Base-by-base conservation (phyloP, 2,329 filamentous ascomycete genomes). In the Penicillium sp. region DNA sequence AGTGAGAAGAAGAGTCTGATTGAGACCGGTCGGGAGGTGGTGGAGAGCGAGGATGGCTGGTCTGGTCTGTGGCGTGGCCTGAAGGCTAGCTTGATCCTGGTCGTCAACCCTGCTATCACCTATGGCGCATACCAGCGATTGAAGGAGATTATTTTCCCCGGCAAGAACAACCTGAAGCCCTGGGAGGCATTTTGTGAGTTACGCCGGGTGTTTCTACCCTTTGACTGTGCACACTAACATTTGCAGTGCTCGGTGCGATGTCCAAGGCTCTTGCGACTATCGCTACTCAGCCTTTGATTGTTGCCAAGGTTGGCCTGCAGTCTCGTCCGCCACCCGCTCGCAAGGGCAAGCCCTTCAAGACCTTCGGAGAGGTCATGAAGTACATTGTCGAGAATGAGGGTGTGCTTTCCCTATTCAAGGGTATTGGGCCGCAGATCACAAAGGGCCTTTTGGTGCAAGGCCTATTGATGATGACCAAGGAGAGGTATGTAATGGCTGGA, bases 401-500 rank as follows among this genome's bases (percentile, higher is more conserved):
- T 3, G 73, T 84, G 1, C 68, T 88, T 13, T 89, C 89, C n/a
- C 82, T 99, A 1, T 99, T 98, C 82, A 99, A 99, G 79, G 95
- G 95, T 43, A 96, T 99, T 65, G 92, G 87, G 0, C 95, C 95
- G 3, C 95, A 99, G 75, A 90, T 99, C 51, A 76, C 92, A 57
- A 99, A 99, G 78, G 95, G 95, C 1, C 78, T 99, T 52, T 74
- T 99, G 49, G 95, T 99, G 2, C 95, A 99, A 72, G 95, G 95
- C 49, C 86, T 99, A 55, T 81, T 99, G 39, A 99, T 99, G 95
- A 99, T 97, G 92, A 95, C 92, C 48, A 99, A 99, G 79, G 95
- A 99, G 78, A 85, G 92, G 90, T 92, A 82, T 52, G 59, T 55
- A 45, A 39, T 45, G 19, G 39, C 37, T 7, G 44, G 52, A 19